A percentile compares a stretch with the other conserved stretches of the same genome.
phyloP scores from a whole-genome alignment of 164 flowering plant genomes.

The Piper longum region DNA sequence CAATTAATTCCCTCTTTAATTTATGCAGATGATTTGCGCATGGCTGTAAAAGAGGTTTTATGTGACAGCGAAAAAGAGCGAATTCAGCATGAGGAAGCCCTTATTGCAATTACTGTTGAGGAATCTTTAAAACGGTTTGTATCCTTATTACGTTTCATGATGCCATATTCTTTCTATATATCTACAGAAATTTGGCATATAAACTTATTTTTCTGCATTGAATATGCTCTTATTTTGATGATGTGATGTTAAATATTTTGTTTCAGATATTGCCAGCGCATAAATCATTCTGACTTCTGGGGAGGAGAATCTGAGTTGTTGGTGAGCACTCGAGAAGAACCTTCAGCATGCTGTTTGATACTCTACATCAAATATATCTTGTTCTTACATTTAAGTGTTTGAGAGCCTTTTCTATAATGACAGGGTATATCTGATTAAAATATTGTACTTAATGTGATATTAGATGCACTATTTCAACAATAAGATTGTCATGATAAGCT shows the following conservation, averaged over 20 bases:
- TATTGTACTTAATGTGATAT: too few species aligned
- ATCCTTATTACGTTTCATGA: not conserved
- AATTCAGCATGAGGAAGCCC: conserved; percentile 58
- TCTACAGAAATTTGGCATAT: not conserved
- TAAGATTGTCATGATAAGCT: too few species aligned
- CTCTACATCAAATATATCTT: not conserved
- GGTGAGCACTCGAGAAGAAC: conserved; percentile 29
- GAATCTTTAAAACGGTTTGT: conserved; percentile 65
- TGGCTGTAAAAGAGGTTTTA: conserved; percentile 83
- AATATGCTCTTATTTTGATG: not conserved
- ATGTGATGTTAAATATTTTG: conserved; percentile 1
- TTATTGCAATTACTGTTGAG: conserved; percentile 83
- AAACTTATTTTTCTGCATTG: not conserved
- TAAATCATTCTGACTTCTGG: conserved; percentile 71
- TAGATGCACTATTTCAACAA: not conserved
- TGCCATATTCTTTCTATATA: not conserved
- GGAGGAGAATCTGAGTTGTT: conserved; percentile 90
- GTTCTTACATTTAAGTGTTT: not conserved
- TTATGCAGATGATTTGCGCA: conserved; percentile 63
- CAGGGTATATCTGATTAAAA: too few species aligned
- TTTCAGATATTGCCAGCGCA: conserved; percentile 78
- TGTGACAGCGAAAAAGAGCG: conserved; percentile 61
- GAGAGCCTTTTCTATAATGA: too few species aligned
- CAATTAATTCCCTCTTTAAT: not conserved
- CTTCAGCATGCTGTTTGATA: not conserved